Evolutionary conservation across 2,329 filamentous ascomycete genomes (phyloP).

Genomic region (Graphium sp.): DNA sequence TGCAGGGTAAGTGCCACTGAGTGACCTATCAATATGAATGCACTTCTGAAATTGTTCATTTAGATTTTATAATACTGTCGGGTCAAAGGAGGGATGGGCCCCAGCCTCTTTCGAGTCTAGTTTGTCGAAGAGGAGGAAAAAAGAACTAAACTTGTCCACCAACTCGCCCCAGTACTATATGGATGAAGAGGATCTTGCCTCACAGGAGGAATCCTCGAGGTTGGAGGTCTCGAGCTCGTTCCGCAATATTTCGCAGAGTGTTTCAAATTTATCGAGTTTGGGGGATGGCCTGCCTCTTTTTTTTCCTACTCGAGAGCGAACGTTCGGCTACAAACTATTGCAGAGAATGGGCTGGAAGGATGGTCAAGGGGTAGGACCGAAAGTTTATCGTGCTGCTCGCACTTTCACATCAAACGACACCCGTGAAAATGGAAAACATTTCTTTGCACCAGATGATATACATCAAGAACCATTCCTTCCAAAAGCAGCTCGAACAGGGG

Average conservation of each 20-base stretch:
- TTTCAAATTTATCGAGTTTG: no score
- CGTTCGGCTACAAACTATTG: no score
- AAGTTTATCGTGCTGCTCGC: conserved; percentile 57
- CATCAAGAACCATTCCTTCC: conserved; percentile 42
- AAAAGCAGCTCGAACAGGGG: conserved; percentile 53
- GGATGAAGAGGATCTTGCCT: conserved; percentile 90
- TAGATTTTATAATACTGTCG: conserved; percentile 95
- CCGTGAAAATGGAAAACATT: conserved; percentile 29
- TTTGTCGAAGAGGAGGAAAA: conserved; percentile 58
- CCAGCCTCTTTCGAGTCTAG: conserved; percentile 87
- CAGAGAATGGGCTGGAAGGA: conserved; percentile 93
- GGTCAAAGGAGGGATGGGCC: conserved; percentile 95
- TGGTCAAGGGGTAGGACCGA: conserved; percentile 84
- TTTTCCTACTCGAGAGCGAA: no score
- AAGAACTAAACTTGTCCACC: conserved; percentile 34
- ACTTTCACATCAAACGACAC: conserved; percentile 15
- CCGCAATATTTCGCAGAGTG: no score
- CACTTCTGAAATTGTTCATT: conserved; percentile 10
- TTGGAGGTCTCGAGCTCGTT: no score
- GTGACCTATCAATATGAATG: background rate
- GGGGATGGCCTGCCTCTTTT: no score
- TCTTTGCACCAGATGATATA: conserved; percentile 76
- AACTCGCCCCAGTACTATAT: conserved; percentile 80
- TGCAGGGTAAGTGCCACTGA: conserved; percentile 48
- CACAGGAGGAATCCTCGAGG: no score